Evolutionary conservation across 176 grass and related monocot genomes (phyloP), one percentile per base, ranked within the genome.

Genomic region (Aegilops sharonensis): DNA sequence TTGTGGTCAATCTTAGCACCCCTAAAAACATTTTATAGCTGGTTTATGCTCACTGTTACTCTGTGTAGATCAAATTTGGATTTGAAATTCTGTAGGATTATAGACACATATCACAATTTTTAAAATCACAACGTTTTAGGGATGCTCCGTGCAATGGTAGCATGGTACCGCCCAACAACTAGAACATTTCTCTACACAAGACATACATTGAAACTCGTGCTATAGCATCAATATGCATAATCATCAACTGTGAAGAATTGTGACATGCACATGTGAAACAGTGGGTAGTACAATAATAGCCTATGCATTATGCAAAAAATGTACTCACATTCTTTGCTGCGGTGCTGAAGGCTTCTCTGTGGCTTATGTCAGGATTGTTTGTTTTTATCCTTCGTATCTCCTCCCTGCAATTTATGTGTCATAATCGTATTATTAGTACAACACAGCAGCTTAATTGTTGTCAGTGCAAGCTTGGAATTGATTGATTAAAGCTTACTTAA

Each of bases 251-350:
- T 11, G 21, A 9, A 23, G 17, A n/a, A 50, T 17, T 63, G 9
- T 47, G 78, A 45, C 24, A 11, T 31, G 61, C 34, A 39, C 18
- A 70, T 63, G 54, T 39, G 35, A 36, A 78, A 78, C 57, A 24
- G 21, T 72, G 37, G 25, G 56, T 75, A 48, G 5, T 45, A 75
- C 9, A 75, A 31, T 7, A 40, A 17, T 17, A 47, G 31, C 12
- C 15, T 59, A 52, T 24, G 61, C 9, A 24, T 52, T 77, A 78
- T 78, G 30, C 3, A 56, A 79, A 83, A 74, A 12, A 42, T 66
- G 54, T 67, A 89, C 91, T 93, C 64, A 93, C 91, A 80, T 93
- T 90, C 62, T 93, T 93, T 65, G 93, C 93, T 83, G 93, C 93
- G 0, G 93, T 89, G 84, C 90, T 95, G 64, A 95, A 95, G 39